Conservation (phyloP, 108 stramenopile species). For the Cyclostephanos invisitatus region DNA sequence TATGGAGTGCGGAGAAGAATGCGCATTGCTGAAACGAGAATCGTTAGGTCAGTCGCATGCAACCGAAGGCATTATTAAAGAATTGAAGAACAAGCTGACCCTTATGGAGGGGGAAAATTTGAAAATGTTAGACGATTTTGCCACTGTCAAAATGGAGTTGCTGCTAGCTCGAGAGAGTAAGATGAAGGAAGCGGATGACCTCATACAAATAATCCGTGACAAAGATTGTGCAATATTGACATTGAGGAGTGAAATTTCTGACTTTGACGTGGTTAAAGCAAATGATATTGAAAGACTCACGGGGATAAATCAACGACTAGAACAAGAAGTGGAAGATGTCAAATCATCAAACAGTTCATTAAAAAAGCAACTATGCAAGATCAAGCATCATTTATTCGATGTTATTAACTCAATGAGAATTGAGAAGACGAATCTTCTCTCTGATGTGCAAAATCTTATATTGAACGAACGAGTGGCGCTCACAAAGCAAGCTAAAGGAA, state of each 20-base stretch:
- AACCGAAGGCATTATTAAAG: constrained; percentile 8
- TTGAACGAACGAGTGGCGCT: constrained; percentile 19
- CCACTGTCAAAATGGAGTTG: constrained; percentile 13
- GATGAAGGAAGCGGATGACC: constrained; percentile 27
- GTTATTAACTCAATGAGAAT: constrained; percentile 16
- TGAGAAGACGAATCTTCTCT: constrained; percentile 25
- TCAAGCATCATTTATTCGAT: constrained; percentile 14
- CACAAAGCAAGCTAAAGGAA: constrained; percentile 19
- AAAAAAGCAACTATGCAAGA: constrained; percentile 13
- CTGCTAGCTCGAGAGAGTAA: constrained; percentile 7
- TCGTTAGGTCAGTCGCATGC: constrained; percentile 1
- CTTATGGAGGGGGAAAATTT: constrained; percentile 20
- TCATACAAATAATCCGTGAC: constrained; percentile 18
- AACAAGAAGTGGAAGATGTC: constrained; percentile 12
- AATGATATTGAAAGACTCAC: constrained; percentile 18
- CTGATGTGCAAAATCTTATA: constrained; percentile 23
- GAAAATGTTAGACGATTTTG: constrained; percentile 13
- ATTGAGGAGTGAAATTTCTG: background rate
- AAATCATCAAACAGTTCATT: background rate
- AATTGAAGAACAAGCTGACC: constrained; percentile 14
- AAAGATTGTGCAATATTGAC: constrained; percentile 21
- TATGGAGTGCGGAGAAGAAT: constrained; percentile 9
- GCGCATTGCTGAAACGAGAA: constrained; percentile 18
- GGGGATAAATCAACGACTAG: constrained; percentile 12
- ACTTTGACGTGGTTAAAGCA: background rate